A percentile compares a stretch with the other conserved stretches of the same genome.
Evolutionary conservation across 2,329 filamentous ascomycete species (phyloP).

Genomic region (Shiraia sp.): DNA sequence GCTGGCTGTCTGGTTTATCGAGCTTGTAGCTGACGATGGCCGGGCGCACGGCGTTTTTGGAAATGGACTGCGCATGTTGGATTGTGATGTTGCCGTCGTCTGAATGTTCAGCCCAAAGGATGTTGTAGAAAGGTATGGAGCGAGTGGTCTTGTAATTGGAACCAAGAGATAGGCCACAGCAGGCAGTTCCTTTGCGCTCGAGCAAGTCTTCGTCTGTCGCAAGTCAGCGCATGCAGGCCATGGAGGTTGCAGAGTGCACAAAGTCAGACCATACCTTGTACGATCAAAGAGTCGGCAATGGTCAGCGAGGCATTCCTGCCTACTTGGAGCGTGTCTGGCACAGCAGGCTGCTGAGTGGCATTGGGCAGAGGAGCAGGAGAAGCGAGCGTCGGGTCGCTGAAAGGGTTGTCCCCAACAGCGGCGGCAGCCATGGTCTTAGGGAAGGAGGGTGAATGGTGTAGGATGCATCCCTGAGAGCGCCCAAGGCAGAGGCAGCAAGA

Average conservation of each 20-base stretch:
- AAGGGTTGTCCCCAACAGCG: slow-evolving; percentile 29
- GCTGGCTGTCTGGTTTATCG: slow-evolving; percentile 54
- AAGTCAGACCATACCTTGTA: slow-evolving; percentile 54
- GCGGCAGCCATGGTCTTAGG: slow-evolving; percentile 24
- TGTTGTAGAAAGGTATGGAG: slow-evolving; percentile 76
- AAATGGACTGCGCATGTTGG: slow-evolving; percentile 67
- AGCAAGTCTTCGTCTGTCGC: slow-evolving; percentile 57
- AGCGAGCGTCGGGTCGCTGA: slow-evolving; percentile 33
- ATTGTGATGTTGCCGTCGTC: slow-evolving; percentile 65
- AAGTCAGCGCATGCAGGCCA: slow-evolving; percentile 8
- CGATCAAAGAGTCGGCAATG: slow-evolving; percentile 63
- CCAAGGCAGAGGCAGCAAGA: no score
- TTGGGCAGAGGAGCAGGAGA: background rate
- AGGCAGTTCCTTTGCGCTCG: slow-evolving; percentile 54
- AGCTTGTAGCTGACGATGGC: slow-evolving; percentile 66
- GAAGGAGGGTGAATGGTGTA: no score
- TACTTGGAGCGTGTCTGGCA: slow-evolving; percentile 54
- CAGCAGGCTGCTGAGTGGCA: slow-evolving; percentile 6
- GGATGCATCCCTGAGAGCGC: no score
- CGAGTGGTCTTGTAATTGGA: slow-evolving; percentile 56
- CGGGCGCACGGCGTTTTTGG: slow-evolving; percentile 61
- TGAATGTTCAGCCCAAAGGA: slow-evolving; percentile 77
- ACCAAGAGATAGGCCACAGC: slow-evolving; percentile 59
- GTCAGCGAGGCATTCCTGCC: slow-evolving; percentile 64
- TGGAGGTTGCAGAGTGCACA: background rate